phyloP scores from a whole-genome alignment of 441 rosid genomes.

The Populus hybrid region DNA sequence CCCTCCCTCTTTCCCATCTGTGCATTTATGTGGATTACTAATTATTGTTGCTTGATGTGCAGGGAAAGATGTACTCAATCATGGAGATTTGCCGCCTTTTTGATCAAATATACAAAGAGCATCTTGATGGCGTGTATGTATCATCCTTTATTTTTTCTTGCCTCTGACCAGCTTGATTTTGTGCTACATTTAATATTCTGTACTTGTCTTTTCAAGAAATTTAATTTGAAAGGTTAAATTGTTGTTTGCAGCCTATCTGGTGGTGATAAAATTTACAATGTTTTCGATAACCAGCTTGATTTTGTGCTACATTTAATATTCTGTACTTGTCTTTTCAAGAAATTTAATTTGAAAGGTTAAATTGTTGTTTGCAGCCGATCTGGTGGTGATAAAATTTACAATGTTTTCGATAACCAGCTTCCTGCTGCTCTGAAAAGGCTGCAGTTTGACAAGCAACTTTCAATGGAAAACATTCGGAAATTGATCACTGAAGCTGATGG shows the following conservation, averaged over 20 bases:
- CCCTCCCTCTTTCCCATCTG: not conserved
- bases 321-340: not conserved
- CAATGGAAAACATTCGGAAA: slow-evolving; percentile 95
- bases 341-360: slow-evolving; percentile 1
- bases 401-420: slow-evolving; percentile 93
- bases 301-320: not conserved
- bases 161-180: not conserved
- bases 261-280: slow-evolving; percentile 84
- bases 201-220: not conserved
- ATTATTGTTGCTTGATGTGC: slow-evolving; percentile 23
- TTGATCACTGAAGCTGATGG: slow-evolving; percentile 99
- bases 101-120: slow-evolving; percentile 92
- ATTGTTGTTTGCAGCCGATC: slow-evolving; percentile 60
- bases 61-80: slow-evolving; percentile 92
- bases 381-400: slow-evolving; percentile 92
- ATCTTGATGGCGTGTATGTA: slow-evolving; percentile 93
- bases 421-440: slow-evolving; percentile 96
- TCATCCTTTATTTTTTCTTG: slow-evolving; percentile 5
- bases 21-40: slow-evolving; percentile 11
- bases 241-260: slow-evolving; percentile 74
- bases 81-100: slow-evolving; percentile 97
- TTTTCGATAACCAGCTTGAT: not conserved
- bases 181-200: not conserved
- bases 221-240: slow-evolving; percentile 4
- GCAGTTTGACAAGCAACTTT: slow-evolving; percentile 93